Evolutionary conservation across 148 eudicot genomes (phyloP).

Genomic region (Camellia japonica): DNA sequence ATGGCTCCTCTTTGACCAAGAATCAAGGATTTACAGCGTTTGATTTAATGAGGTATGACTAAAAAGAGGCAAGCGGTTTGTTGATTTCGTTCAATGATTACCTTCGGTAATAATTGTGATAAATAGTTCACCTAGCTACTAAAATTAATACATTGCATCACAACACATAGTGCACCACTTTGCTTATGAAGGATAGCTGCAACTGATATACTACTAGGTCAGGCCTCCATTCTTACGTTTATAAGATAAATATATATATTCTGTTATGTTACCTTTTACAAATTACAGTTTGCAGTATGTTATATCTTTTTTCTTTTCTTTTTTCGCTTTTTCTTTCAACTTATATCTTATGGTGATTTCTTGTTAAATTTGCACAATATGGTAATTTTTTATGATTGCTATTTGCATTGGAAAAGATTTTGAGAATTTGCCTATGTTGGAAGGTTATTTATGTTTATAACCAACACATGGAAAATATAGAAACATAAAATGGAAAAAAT

Average conservation of each 20-base stretch:
- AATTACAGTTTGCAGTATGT: not conserved
- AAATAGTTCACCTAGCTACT: not conserved
- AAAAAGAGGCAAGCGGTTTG: not conserved
- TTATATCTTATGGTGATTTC: slow-evolving; percentile 5
- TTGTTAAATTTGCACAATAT: not conserved
- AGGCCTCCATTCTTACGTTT: not conserved
- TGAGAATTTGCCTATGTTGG: not conserved
- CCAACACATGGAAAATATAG: not conserved
- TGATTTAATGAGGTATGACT: slow-evolving; percentile 19
- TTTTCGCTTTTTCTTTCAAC: not conserved
- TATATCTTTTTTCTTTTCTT: not conserved
- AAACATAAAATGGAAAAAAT: not conserved
- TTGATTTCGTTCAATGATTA: not conserved
- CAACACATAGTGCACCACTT: not conserved
- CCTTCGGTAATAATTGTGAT: not conserved
- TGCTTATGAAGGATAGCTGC: not conserved
- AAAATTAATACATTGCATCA: not conserved
- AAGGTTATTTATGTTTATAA: not conserved
- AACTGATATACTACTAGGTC: not conserved
- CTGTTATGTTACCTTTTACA: not conserved
- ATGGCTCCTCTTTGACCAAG: slow-evolving; percentile 1
- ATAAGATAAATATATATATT: not conserved
- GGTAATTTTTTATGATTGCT: not conserved
- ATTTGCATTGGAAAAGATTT: no score
- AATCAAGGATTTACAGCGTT: not conserved